phyloP scores from a whole-genome alignment of 805 yeast genomes.

The Candida quercuum region DNA sequence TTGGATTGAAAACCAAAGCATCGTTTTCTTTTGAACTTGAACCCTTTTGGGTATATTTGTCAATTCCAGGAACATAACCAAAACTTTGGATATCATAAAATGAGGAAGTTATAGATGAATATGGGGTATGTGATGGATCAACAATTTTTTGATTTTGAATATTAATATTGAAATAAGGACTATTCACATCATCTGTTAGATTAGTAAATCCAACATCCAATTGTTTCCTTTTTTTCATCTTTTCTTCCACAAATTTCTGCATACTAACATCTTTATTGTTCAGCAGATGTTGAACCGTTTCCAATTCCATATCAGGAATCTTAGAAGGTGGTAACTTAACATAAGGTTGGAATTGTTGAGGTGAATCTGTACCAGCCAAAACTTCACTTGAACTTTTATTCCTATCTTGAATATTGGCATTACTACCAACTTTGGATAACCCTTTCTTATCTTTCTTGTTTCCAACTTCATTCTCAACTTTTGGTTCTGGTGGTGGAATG shows the following conservation, averaged over 20 bases:
- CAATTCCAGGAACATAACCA: conserved; percentile 34
- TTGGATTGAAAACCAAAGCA: conserved; percentile 20
- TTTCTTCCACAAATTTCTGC: conserved; percentile 79
- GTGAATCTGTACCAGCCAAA: conserved; percentile 20
- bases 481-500: conserved; percentile 14
- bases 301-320: conserved; percentile 87
- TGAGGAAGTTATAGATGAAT: conserved; percentile 71
- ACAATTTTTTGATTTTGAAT: conserved; percentile 41
- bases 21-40: conserved; percentile 26
- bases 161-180: conserved; percentile 71
- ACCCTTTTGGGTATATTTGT: conserved; percentile 21
- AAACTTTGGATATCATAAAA: conserved; percentile 60
- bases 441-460: conserved; percentile 16
- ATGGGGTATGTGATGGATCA: conserved; percentile 66
- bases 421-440: conserved; percentile 12
- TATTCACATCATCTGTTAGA: conserved; percentile 79
- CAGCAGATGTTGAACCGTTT: conserved; percentile 71
- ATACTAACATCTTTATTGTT: conserved; percentile 73
- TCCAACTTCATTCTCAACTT: conserved; percentile 4
- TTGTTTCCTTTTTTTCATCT: conserved; percentile 63
- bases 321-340: conserved; percentile 85
- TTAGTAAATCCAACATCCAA: conserved; percentile 72
- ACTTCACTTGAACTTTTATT: conserved; percentile 15
- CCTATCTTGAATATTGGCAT: conserved; percentile 15
- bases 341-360: conserved; percentile 56